Conservation (phyloP, 768 basidiomycete genomes). For the Suillus luteus region DNA sequence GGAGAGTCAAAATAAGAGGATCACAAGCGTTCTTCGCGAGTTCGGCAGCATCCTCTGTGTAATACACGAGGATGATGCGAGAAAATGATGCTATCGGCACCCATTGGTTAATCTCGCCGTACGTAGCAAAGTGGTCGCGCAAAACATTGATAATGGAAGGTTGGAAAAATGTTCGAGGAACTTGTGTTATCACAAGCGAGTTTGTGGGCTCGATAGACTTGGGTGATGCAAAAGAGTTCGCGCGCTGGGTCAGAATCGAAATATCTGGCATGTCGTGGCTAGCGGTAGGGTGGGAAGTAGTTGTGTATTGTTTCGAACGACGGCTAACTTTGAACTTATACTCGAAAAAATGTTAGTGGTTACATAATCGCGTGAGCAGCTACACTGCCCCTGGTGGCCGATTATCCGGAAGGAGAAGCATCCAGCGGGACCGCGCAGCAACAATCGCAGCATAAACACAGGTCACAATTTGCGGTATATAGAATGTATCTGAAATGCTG, state of each 20-base stretch:
- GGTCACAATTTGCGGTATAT: not conserved
- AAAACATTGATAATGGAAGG: conserved; percentile 67
- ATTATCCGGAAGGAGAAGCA: not conserved
- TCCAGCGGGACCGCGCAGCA: not conserved
- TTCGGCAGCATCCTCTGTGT: conserved; percentile 62
- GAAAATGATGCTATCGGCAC: conserved; percentile 82
- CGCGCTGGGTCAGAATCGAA: conserved; percentile 25
- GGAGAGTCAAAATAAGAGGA: conserved; percentile 58
- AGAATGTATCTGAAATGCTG: not conserved
- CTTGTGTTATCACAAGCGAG: conserved; percentile 76
- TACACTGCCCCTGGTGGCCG: not conserved
- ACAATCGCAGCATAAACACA: not conserved
- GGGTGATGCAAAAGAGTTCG: not conserved
- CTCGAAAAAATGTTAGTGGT: not conserved
- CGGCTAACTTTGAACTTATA: conserved; percentile 4
- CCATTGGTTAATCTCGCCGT: conserved; percentile 89
- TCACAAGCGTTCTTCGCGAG: conserved; percentile 66
- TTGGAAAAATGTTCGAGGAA: conserved; percentile 80
- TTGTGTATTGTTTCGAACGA: not conserved
- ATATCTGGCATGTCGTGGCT: conserved; percentile 24
- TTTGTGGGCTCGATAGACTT: conserved; percentile 55
- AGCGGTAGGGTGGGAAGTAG: not conserved
- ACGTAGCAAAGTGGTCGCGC: conserved; percentile 68
- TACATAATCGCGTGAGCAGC: conserved; percentile 1
- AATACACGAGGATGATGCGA: conserved; percentile 82